phyloP scores from a whole-genome alignment of 2,329 filamentous ascomycete genomes.

The Tricladium varicosporioides region DNA sequence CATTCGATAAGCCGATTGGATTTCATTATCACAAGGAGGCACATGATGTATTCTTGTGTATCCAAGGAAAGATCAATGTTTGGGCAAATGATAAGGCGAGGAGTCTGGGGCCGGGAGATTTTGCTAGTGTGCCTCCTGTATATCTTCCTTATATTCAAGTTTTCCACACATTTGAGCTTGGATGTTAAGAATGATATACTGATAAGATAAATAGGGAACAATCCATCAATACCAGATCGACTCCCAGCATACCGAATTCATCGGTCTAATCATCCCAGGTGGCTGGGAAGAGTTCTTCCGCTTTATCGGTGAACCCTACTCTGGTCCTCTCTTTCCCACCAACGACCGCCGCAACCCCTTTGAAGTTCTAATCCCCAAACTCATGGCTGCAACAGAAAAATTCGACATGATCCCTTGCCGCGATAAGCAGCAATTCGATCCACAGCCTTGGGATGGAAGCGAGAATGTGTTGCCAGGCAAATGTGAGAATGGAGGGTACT shows the following conservation, averaged over 20 bases:
- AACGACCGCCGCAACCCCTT: slow-evolving; percentile 50
- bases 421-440: slow-evolving; percentile 45
- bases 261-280: slow-evolving; percentile 54
- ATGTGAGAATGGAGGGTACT: slow-evolving; percentile 43
- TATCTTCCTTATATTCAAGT: slow-evolving; percentile 13
- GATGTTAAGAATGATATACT: neutral
- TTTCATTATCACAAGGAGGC: slow-evolving; percentile 57
- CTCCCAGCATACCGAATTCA: slow-evolving; percentile 51
- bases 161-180: neutral
- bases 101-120: slow-evolving; percentile 53
- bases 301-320: slow-evolving; percentile 51
- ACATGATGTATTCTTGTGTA: slow-evolving; percentile 56
- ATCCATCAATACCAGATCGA: slow-evolving; percentile 56
- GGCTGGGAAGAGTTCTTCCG: slow-evolving; percentile 62
- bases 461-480: slow-evolving; percentile 41
- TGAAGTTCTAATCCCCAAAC: slow-evolving; percentile 49
- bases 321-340: slow-evolving; percentile 49
- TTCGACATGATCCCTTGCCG: slow-evolving; percentile 55
- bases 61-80: slow-evolving; percentile 53
- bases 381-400: slow-evolving; percentile 52
- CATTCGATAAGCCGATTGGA: slow-evolving; percentile 35
- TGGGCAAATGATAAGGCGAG: slow-evolving; percentile 57
- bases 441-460: slow-evolving; percentile 40
- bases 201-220: slow-evolving; percentile 37
- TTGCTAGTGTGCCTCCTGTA: slow-evolving; percentile 56